Percentiles rank a stretch among this genome's conserved stretches.
phyloP scores from a whole-genome alignment of 2,329 filamentous ascomycete genomes.

The Aspergillus alliaceus region DNA sequence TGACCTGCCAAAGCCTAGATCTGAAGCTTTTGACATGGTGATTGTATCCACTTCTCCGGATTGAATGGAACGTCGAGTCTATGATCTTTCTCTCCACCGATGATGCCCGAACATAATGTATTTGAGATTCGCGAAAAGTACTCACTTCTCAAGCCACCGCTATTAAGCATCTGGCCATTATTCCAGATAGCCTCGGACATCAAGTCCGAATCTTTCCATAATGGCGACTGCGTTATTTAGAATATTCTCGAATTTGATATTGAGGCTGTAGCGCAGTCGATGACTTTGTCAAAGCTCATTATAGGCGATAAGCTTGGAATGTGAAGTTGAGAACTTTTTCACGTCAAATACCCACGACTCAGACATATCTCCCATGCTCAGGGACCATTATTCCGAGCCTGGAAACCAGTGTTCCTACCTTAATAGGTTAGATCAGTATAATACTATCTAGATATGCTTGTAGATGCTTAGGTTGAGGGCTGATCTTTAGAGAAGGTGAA shows the following conservation, averaged over 20 bases:
- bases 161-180: neutral
- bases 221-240: too few species aligned
- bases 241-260: too few species aligned
- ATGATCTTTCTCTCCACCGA: neutral
- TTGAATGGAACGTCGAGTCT: too few species aligned
- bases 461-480: neutral
- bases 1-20: neutral
- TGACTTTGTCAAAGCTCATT: too few species aligned
- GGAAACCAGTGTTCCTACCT: too few species aligned
- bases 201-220: too few species aligned
- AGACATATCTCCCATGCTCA: too few species aligned
- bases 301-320: too few species aligned
- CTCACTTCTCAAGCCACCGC: neutral
- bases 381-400: too few species aligned
- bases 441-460: neutral
- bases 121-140: neutral
- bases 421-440: neutral
- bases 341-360: neutral
- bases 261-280: too few species aligned
- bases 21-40: neutral
- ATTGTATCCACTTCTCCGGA: neutral
- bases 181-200: neutral
- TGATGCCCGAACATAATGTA: neutral
- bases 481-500: neutral
- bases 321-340: neutral